phyloP scores from a whole-genome alignment of 1,284 basidiomycete species.

The Rhodotorula sp. region DNA sequence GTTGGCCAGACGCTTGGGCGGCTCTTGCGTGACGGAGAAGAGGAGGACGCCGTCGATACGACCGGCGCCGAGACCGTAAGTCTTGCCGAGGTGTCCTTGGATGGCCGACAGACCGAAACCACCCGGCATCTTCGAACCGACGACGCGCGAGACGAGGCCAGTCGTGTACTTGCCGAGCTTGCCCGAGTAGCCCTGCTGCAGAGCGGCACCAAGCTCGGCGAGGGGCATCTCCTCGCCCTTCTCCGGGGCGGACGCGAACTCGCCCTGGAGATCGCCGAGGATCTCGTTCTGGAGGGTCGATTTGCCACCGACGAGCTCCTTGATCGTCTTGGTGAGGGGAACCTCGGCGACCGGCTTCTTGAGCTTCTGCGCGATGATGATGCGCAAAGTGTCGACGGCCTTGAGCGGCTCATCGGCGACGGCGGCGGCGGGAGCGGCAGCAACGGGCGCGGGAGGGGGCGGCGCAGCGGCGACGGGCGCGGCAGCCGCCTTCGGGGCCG shows the following conservation, averaged over 20 bases:
- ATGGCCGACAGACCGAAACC: slow-evolving; percentile 96
- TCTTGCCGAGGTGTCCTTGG: slow-evolving; percentile 81
- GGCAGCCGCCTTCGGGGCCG: slow-evolving; percentile 49
- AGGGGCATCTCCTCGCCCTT: slow-evolving; percentile 96
- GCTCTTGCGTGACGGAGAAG: slow-evolving; percentile 86
- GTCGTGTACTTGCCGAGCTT: slow-evolving; percentile 93
- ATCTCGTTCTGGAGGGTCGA: slow-evolving; percentile 67
- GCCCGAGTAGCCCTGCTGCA: slow-evolving; percentile 77
- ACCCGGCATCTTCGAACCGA: slow-evolving; percentile 96
- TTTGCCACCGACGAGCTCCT: slow-evolving; percentile 97
- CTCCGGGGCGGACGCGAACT: slow-evolving; percentile 75
- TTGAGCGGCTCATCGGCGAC: slow-evolving; percentile 89
- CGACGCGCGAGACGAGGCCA: slow-evolving; percentile 83
- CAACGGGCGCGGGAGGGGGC: slow-evolving; percentile 50
- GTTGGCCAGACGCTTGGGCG: slow-evolving; percentile 85
- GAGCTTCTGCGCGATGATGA: slow-evolving; percentile 94
- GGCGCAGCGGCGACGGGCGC: slow-evolving; percentile 52
- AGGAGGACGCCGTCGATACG: slow-evolving; percentile 90
- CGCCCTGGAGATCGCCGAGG: slow-evolving; percentile 46
- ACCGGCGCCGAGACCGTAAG: slow-evolving; percentile 86
- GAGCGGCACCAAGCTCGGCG: slow-evolving; percentile 86
- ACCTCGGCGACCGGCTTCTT: slow-evolving; percentile 92
- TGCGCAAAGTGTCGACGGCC: slow-evolving; percentile 81
- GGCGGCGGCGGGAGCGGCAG: slow-evolving; percentile 62
- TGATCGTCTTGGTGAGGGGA: slow-evolving; percentile 91